Conservation (phyloP, 352 stramenopile genomes). For the Thalassiosira oceanica region DNA sequence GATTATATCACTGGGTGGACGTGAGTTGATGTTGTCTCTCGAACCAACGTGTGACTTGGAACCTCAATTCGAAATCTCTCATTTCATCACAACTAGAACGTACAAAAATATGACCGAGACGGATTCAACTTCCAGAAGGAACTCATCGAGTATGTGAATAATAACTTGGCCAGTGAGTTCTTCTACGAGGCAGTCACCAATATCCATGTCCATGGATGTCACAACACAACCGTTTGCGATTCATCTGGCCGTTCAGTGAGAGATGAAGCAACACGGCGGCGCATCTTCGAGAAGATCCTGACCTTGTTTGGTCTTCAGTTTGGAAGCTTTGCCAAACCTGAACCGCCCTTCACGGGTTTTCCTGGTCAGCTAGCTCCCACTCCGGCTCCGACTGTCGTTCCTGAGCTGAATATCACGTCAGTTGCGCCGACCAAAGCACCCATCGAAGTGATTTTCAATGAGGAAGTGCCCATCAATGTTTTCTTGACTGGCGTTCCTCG, state of each 20-base stretch:
- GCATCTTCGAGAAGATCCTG: conserved; percentile 52
- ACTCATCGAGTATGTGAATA: conserved; percentile 35
- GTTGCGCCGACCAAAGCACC: conserved; percentile 12
- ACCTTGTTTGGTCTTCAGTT: conserved; percentile 44
- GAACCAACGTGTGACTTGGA: no score
- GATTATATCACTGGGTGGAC: conserved; percentile 51
- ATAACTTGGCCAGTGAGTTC: conserved; percentile 11
- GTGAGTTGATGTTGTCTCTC: no score
- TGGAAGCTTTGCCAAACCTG: conserved; percentile 27
- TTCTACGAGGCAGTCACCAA: conserved; percentile 28
- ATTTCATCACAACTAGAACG: no score
- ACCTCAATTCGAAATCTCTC: no score
- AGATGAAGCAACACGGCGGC: conserved; percentile 36
- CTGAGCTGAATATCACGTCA: not conserved
- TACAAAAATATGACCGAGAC: conserved; percentile 40
- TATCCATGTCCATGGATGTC: conserved; percentile 40
- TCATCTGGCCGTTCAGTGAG: not conserved
- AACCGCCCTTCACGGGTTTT: conserved; percentile 38
- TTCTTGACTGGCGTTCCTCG: conserved; percentile 38
- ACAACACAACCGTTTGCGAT: conserved; percentile 8
- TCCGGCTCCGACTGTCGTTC: conserved; percentile 8
- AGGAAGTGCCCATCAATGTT: conserved; percentile 32
- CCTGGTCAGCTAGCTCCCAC: conserved; percentile 35
- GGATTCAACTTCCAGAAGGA: conserved; percentile 39
- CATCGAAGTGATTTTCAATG: conserved; percentile 7